Percentiles rank a stretch among this genome's conserved stretches.
Evolutionary conservation across 345 rosid species (phyloP).

Genomic region (Excoecaria agallocha): DNA sequence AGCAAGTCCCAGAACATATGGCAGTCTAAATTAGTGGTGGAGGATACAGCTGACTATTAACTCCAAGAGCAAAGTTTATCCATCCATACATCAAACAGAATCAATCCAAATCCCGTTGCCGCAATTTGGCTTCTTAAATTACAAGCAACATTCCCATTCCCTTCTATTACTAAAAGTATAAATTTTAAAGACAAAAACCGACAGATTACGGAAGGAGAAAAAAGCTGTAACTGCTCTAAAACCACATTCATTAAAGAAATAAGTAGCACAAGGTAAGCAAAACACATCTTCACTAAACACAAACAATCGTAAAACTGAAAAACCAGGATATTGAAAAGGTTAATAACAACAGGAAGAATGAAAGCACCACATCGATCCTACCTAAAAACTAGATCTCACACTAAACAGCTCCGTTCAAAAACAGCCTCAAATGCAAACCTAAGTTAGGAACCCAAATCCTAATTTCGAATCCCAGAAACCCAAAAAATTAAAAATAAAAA

Average conservation of each 20-base stretch:
- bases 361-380: background rate
- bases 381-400: slow-evolving; percentile 16
- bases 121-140: background rate
- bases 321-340: background rate
- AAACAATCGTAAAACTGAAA: background rate
- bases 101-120: background rate
- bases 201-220: background rate
- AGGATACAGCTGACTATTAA: background rate
- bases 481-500: too few species aligned
- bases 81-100: background rate
- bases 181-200: too few species aligned
- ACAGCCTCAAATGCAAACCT: too few species aligned
- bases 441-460: too few species aligned
- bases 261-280: background rate
- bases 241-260: background rate
- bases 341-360: background rate
- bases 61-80: background rate
- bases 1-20: background rate
- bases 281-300: background rate
- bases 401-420: background rate
- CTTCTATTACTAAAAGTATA: too few species aligned
- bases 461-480: too few species aligned
- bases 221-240: background rate
- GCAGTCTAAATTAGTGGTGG: background rate
- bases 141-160: background rate